Evolutionary conservation across 495 filamentous ascomycete species (phyloP).

Genomic region (Neurospora africana): DNA sequence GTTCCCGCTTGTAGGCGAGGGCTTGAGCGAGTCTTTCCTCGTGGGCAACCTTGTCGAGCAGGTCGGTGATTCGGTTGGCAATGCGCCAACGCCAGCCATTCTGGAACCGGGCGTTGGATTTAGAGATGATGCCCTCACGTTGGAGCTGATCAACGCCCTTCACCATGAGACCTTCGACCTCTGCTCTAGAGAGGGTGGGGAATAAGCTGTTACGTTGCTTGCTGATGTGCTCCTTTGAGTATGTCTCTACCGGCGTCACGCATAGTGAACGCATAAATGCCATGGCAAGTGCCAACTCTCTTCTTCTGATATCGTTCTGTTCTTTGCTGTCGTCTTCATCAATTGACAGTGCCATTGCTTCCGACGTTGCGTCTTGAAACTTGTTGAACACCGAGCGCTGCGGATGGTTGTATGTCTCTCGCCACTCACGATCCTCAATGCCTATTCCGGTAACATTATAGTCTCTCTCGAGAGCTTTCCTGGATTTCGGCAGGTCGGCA

Average conservation of each 20-base stretch:
- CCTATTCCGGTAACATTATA: slow-evolving; percentile 20
- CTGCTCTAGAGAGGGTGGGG: slow-evolving; percentile 22
- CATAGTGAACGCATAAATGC: slow-evolving; percentile 25
- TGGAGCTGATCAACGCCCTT: slow-evolving; percentile 48
- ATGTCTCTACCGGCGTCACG: slow-evolving; percentile 24
- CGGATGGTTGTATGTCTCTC: slow-evolving; percentile 35
- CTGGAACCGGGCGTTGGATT: slow-evolving; percentile 43
- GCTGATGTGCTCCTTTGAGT: slow-evolving; percentile 25
- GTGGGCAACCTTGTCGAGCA: slow-evolving; percentile 38
- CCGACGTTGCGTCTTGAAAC: slow-evolving; percentile 32
- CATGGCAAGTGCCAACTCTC: slow-evolving; percentile 17
- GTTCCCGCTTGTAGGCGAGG: slow-evolving; percentile 43
- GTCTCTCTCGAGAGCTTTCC: slow-evolving; percentile 21
- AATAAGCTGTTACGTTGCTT: slow-evolving; percentile 27
- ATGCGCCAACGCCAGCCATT: slow-evolving; percentile 47
- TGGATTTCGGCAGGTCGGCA: slow-evolving; percentile 26
- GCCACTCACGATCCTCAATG: slow-evolving; percentile 32
- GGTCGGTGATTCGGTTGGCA: slow-evolving; percentile 43
- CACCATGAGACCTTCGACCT: slow-evolving; percentile 35
- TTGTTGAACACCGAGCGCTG: slow-evolving; percentile 34
- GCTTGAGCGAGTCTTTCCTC: slow-evolving; percentile 42
- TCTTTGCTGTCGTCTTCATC: slow-evolving; percentile 4
- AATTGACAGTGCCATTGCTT: slow-evolving; percentile 15
- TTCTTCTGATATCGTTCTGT: neutral
- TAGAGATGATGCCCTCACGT: slow-evolving; percentile 47